These are phyloP conservation scores for Larix sibirica DNA, from an alignment of 83 land plant species.

Conservation along the genomic window DNA sequence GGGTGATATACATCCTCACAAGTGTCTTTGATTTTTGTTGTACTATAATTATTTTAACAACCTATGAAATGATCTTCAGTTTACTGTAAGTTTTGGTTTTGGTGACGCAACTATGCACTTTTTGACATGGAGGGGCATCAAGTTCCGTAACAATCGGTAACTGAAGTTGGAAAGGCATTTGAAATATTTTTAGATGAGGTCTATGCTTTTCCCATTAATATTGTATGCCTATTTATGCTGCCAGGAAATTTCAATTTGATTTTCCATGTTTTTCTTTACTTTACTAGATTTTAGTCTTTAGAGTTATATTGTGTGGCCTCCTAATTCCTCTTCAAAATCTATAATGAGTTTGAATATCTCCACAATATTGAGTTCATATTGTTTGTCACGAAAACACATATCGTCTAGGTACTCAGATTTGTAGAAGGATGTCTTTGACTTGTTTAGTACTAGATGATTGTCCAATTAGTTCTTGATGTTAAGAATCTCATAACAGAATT, in stretches of 20 bases:
- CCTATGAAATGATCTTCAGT: neutral
- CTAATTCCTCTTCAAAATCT: too few relatives aligned
- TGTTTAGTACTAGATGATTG: neutral
- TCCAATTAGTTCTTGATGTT: neutral
- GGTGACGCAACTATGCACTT: constrained; percentile 61
- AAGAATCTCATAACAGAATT: neutral
- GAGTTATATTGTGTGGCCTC: too few relatives aligned
- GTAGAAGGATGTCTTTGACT: neutral
- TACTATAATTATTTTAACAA: neutral
- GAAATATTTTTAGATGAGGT: constrained; percentile 78
- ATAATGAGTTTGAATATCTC: too few relatives aligned
- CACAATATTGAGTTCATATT: too few relatives aligned
- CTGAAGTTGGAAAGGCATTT: constrained; percentile 69
- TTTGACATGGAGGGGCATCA: constrained; percentile 71
- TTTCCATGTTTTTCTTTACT: too few relatives aligned
- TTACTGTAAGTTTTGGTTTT: constrained; percentile 4
- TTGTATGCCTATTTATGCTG: too few relatives aligned
- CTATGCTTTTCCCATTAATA: too few relatives aligned
- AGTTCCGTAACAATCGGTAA: constrained; percentile 62
- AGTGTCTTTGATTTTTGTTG: neutral
- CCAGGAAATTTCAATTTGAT: too few relatives aligned
- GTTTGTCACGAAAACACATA: too few relatives aligned
- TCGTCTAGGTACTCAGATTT: neutral
- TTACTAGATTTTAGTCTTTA: too few relatives aligned
- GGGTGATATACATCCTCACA: constrained; percentile 2